Conservation (phyloP, 768 basidiomycete species). For the Mycena vulgaris region DNA sequence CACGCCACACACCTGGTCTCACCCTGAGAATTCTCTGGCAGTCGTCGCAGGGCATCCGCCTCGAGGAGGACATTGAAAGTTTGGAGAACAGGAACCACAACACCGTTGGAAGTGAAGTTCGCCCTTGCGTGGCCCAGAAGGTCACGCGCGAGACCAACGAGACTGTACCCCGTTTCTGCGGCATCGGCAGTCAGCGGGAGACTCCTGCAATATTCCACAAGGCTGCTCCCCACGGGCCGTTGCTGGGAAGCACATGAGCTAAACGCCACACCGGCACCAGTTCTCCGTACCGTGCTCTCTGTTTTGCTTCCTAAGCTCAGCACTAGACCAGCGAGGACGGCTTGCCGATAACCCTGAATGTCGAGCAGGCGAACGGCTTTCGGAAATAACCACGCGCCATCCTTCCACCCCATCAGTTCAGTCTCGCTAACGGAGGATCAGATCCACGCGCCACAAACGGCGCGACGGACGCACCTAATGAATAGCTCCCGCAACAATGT, state of each 20-base stretch:
- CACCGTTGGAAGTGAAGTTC: constrained; percentile 73
- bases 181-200: constrained; percentile 59
- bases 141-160: constrained; percentile 69
- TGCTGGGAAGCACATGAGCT: constrained; percentile 62
- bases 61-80: constrained; percentile 83
- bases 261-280: constrained; percentile 18
- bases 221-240: constrained; percentile 73
- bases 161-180: constrained; percentile 56
- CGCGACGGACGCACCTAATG: constrained; percentile 55
- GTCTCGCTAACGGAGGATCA: constrained; percentile 47
- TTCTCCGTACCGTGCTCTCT: constrained; percentile 80
- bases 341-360: constrained; percentile 71
- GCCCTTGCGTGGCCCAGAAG: constrained; percentile 68
- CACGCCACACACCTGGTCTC: constrained; percentile 62
- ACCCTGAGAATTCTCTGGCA: constrained; percentile 65
- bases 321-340: constrained; percentile 79
- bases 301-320: constrained; percentile 89
- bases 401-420: constrained; percentile 72
- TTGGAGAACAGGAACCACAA: constrained; percentile 88
- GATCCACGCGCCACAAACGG: constrained; percentile 12
- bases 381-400: constrained; percentile 83
- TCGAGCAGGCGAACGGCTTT: constrained; percentile 76
- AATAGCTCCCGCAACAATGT: constrained; percentile 69
- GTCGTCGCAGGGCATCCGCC: constrained; percentile 68
- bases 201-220: constrained; percentile 69